phyloP scores from a whole-genome alignment of 495 filamentous ascomycete genomes.

The Talaromyces ruber region DNA sequence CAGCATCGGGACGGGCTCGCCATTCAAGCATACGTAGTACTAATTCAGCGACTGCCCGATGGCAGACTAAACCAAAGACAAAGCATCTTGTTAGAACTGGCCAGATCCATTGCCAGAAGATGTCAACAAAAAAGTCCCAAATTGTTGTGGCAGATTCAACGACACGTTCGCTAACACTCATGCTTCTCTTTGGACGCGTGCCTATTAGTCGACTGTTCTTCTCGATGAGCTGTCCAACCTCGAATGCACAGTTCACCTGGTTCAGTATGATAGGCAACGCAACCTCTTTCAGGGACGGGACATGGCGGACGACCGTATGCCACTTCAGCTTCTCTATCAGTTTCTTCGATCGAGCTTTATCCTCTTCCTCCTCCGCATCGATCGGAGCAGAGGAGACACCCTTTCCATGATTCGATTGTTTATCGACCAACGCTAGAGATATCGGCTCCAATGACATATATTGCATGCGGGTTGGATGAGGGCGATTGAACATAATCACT shows the following conservation, averaged over 20 bases:
- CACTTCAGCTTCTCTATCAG: conserved; percentile 85
- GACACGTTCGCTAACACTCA: conserved; percentile 91
- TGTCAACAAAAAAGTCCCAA: conserved; percentile 65
- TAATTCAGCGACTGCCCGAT: conserved; percentile 72
- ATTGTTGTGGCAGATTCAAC: conserved; percentile 86
- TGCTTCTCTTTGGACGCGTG: conserved; percentile 66
- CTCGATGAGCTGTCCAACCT: conserved; percentile 73
- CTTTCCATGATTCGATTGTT: conserved; percentile 29
- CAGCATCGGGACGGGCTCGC: conserved; percentile 69
- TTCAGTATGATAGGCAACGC: conserved; percentile 76
- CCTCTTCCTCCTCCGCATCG: conserved; percentile 48
- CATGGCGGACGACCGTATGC: conserved; percentile 73
- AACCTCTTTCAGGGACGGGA: conserved; percentile 72
- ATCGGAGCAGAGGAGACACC: conserved; percentile 18
- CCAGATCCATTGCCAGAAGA: conserved; percentile 68
- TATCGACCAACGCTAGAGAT: conserved; percentile 77
- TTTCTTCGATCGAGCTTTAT: conserved; percentile 48
- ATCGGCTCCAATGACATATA: conserved; percentile 91
- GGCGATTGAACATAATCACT: conserved; percentile 80
- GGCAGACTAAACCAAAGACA: conserved; percentile 67
- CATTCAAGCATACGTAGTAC: conserved; percentile 79
- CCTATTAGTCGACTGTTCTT: conserved; percentile 80
- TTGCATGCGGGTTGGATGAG: conserved; percentile 85
- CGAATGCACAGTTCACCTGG: conserved; percentile 93
- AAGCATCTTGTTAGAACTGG: conserved; percentile 68